phyloP scores from a whole-genome alignment of 2,329 filamentous ascomycete species.

The Daldinia eschscholtzii region DNA sequence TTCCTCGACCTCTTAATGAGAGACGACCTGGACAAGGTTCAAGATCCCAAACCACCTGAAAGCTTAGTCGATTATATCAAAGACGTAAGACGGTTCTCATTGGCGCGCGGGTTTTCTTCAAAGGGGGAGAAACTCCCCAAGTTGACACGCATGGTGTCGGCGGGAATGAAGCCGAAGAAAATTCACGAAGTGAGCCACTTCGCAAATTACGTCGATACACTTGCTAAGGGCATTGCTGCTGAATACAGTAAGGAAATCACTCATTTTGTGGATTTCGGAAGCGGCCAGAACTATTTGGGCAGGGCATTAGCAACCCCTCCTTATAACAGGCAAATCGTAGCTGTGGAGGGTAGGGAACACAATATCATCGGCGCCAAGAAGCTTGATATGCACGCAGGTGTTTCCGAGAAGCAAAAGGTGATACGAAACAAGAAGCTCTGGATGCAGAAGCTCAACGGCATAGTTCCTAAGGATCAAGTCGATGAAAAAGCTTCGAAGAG shows the following conservation, averaged over 20 bases:
- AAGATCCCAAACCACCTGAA: conserved; percentile 58
- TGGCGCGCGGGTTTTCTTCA: conserved; percentile 71
- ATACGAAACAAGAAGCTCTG: conserved; percentile 88
- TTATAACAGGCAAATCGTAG: conserved; percentile 88
- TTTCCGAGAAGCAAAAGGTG: conserved; percentile 78
- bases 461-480: conserved; percentile 58
- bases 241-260: conserved; percentile 73
- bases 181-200: conserved; percentile 93
- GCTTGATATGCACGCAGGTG: conserved; percentile 84
- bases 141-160: conserved; percentile 77
- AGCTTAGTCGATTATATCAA: conserved; percentile 79
- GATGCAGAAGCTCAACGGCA: conserved; percentile 63
- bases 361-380: conserved; percentile 88
- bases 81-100: conserved; percentile 75
- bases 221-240: conserved; percentile 69
- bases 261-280: conserved; percentile 95
- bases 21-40: conserved; percentile 71
- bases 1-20: conserved; percentile 85
- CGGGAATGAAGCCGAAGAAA: conserved; percentile 98
- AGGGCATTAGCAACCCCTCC: conserved; percentile 86
- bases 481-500: conserved; percentile 57
- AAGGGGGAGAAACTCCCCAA: conserved; percentile 62
- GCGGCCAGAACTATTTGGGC: conserved; percentile 95
- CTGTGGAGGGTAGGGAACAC: conserved; percentile 86
- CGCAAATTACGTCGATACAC: conserved; percentile 80